phyloP scores from a whole-genome alignment of 2,329 filamentous ascomycete genomes.

The Colletotrichum destructivum region DNA sequence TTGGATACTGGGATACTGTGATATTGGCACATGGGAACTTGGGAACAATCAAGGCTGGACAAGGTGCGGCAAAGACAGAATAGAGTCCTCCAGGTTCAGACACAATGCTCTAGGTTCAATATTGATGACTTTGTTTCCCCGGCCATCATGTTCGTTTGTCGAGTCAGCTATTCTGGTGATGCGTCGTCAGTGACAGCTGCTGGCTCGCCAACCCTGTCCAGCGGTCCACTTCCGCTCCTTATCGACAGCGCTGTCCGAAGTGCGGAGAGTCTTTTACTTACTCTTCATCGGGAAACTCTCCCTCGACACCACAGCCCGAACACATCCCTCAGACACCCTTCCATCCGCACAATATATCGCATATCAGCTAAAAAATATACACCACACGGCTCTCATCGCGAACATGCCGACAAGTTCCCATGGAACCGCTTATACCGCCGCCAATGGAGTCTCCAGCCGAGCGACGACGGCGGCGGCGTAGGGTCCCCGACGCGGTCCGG shows the following conservation, averaged over 20 bases:
- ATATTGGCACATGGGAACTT: too few species aligned
- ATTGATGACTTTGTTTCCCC: too few species aligned
- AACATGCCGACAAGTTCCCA: neutral
- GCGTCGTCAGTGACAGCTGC: too few species aligned
- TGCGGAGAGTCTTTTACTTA: neutral
- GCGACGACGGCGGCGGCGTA: slow-evolving; percentile 43
- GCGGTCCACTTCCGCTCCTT: neutral
- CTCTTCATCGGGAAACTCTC: neutral
- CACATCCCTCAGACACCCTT: neutral
- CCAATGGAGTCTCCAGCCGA: slow-evolving; percentile 30
- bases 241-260: neutral
- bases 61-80: too few species aligned
- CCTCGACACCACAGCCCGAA: neutral
- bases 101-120: too few species aligned
- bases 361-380: neutral
- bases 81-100: too few species aligned
- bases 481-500: slow-evolving; percentile 52
- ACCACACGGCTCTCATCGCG: neutral
- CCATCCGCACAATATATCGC: too few species aligned
- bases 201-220: too few species aligned
- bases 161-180: too few species aligned
- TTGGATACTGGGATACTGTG: too few species aligned
- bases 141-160: too few species aligned
- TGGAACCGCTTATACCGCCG: neutral
- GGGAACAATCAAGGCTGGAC: too few species aligned